Percentiles rank a stretch among this genome's conserved stretches.
These are phyloP conservation scores for Leishmania martiniquensis DNA, from an alignment of 208 protist genomes.

Conservation along the genomic window DNA sequence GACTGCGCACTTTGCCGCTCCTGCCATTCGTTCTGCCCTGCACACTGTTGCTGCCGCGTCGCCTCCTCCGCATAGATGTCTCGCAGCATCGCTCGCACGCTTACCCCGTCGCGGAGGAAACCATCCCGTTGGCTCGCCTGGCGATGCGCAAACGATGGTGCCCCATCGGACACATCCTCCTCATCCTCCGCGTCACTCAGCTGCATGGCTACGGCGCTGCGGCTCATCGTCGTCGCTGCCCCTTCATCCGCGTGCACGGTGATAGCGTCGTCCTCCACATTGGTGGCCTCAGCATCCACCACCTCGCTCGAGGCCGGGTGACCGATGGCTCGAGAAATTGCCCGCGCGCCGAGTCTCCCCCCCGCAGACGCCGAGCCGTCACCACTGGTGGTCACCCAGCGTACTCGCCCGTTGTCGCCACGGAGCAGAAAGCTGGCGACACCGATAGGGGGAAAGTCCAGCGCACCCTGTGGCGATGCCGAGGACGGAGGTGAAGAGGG, in stretches of 20 bases:
- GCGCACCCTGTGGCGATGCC: conserved; percentile 7
- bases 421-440: conserved; percentile 54
- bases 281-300: not conserved
- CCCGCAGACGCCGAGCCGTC: not conserved
- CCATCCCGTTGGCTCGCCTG: not conserved
- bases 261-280: not conserved
- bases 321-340: not conserved
- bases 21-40: not conserved
- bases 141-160: not conserved
- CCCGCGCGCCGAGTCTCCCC: not conserved
- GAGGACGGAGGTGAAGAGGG: not conserved
- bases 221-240: not conserved
- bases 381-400: conserved; percentile 51
- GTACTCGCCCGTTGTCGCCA: conserved; percentile 61
- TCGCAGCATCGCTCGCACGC: conserved; percentile 22
- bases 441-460: conserved; percentile 31
- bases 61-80: conserved; percentile 26
- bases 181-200: conserved; percentile 3
- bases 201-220: not conserved
- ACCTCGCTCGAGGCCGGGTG: not conserved
- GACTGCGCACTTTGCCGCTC: not conserved
- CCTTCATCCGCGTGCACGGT: not conserved
- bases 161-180: not conserved
- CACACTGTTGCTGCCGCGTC: not conserved
- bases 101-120: conserved; percentile 23